These are phyloP conservation scores for Ehretia macrophylla DNA, from an alignment of 257 asterid genomes.

Conservation along the genomic window DNA sequence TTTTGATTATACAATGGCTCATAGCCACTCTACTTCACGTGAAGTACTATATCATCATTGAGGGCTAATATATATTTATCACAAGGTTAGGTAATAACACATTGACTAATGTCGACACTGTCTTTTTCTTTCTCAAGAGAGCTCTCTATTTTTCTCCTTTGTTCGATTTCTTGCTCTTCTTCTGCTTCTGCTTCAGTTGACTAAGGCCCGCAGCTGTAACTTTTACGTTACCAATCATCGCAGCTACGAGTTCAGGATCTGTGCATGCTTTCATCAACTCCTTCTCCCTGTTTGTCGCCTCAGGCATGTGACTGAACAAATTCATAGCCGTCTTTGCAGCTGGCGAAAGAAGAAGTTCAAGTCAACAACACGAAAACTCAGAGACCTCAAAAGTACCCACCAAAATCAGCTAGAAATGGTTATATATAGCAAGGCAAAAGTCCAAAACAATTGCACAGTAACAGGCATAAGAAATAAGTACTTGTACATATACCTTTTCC, in stretches of 20 bases:
- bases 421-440: too few species aligned
- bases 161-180: constrained; percentile 76
- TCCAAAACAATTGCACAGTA: too few species aligned
- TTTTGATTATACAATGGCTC: too few species aligned
- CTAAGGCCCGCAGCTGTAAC: constrained; percentile 92
- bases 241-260: constrained; percentile 96
- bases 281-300: constrained; percentile 78
- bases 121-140: too few species aligned
- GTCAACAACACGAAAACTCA: not conserved
- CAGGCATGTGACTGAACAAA: constrained; percentile 72
- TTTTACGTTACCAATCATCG: constrained; percentile 80
- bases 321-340: constrained; percentile 93
- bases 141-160: constrained; percentile 33
- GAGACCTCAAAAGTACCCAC: not conserved
- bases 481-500: constrained; percentile 80
- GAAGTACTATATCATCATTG: too few species aligned
- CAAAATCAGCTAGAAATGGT: too few species aligned
- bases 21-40: too few species aligned
- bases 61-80: too few species aligned
- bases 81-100: too few species aligned
- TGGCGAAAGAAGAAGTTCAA: constrained; percentile 21
- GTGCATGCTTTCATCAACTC: constrained; percentile 98
- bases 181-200: constrained; percentile 88
- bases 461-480: too few species aligned
- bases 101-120: too few species aligned